Evolutionary conservation across 495 filamentous ascomycete species (phyloP), one percentile per base, ranked within the genome.

Genomic region (Xylaria telfairii): DNA sequence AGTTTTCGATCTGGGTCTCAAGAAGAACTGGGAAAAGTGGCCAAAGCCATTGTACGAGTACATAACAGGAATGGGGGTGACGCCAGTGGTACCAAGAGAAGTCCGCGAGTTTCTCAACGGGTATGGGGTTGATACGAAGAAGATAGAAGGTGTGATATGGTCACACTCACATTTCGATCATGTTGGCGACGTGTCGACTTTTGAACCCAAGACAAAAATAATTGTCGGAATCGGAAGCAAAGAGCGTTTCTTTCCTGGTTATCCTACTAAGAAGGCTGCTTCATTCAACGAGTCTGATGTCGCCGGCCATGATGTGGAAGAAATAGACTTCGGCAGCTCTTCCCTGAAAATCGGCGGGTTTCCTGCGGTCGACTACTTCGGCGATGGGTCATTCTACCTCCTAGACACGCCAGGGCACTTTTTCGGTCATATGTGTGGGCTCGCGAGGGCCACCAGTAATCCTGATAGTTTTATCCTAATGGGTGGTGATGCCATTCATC

Each of bases 121-220:
- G 17, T 71, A 83, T 56, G 85, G 82, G 8, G 73, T 88, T 12
- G 77, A 86, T 28, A 74, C 80, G 0, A 74, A 73, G 13, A 75
- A 75, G 28, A 85, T 92, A 56, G 84, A 89, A n/a, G 85, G 80
- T 15, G 81, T 91, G 42, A 82, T 91, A 56, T 89, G 86, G 85
- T 87, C 84, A 37, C 88, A 90, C 69, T 76, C 77, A 63, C 90
- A 92, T 74, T 87, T 87, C 70, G 90, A 91, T 72, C 90, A 92
- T 73, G 81, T 80, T 10, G 90, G 89, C 13, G 83, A 91, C 63
- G 81, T 84, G 3, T 79, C 81, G 0, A 82, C 71, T 1, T 90
- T 91, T 70, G 84, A 82, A 0, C 41, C 83, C 0, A 80, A 73
- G 30, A 88, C 88, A 0, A 76, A 81, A 0, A 72, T 92, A 0